Percentiles rank a stretch among this genome's conserved stretches.
phyloP scores from a whole-genome alignment of 306 rosid species.

The Luffa aegyptiaca region DNA sequence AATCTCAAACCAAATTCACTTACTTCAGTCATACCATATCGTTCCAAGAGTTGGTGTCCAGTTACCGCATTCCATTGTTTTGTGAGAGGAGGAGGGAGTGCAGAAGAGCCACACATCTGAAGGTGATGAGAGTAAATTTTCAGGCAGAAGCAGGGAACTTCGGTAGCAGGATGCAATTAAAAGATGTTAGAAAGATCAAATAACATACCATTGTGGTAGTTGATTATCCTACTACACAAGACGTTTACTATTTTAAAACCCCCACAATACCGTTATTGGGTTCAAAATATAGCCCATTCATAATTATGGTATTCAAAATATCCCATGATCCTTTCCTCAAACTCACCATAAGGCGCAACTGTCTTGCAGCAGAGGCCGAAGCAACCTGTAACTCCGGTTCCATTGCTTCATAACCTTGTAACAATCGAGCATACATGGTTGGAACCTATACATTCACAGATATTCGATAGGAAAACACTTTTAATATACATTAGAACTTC shows the following conservation, averaged over 20 bases:
- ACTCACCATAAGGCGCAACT: slow-evolving; percentile 92
- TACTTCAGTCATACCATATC: slow-evolving; percentile 98
- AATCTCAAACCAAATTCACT: slow-evolving; percentile 16
- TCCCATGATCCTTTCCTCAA: background rate
- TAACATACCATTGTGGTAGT: background rate
- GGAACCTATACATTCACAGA: slow-evolving; percentile 57
- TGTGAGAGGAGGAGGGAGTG: slow-evolving; percentile 88
- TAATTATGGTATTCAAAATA: background rate
- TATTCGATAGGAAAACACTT: background rate
- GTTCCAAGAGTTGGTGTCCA: slow-evolving; percentile 83
- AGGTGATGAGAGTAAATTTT: background rate
- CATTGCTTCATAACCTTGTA: slow-evolving; percentile 87
- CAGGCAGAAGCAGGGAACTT: background rate
- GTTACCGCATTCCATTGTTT: slow-evolving; percentile 79
- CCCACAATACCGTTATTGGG: background rate
- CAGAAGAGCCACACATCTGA: slow-evolving; percentile 99
- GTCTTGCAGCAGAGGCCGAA: slow-evolving; percentile 74
- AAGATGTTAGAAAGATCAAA: background rate
- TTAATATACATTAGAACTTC: background rate
- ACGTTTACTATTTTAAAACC: background rate
- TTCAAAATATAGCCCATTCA: background rate
- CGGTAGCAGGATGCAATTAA: background rate
- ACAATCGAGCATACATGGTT: slow-evolving; percentile 68
- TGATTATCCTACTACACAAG: slow-evolving; percentile 1
- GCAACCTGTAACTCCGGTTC: slow-evolving; percentile 52